phyloP scores from a whole-genome alignment of 192 early-diverging fungal species.

The Coemansia sp. region DNA sequence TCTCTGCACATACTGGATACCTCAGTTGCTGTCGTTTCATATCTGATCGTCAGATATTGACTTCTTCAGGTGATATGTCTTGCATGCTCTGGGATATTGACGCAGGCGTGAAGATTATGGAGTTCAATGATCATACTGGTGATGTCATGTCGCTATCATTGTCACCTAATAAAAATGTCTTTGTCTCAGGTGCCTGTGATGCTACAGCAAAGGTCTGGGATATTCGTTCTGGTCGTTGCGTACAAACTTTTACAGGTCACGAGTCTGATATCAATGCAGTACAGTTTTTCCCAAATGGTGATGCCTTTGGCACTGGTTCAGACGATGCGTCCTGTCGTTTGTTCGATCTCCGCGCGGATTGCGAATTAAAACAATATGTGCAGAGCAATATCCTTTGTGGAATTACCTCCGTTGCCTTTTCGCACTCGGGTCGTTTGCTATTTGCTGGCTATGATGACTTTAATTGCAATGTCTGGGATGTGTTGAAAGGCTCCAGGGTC shows the following conservation, averaged over 20 bases:
- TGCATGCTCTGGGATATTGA: conserved; percentile 99
- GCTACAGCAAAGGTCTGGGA: conserved; percentile 99
- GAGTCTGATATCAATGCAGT: conserved; percentile 99
- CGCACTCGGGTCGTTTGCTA: conserved; percentile 90
- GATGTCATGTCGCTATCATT: conserved; percentile 99
- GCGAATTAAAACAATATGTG: conserved; percentile 97
- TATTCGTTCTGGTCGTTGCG: conserved; percentile 92
- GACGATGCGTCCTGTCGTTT: conserved; percentile 98
- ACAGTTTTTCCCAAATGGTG: conserved; percentile 99
- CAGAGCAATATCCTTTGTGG: conserved; percentile 99
- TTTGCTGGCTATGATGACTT: conserved; percentile 99
- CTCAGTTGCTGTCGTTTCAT: conserved; percentile 97
- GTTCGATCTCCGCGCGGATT: conserved; percentile 96
- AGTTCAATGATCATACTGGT: conserved; percentile 97
- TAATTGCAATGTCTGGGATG: conserved; percentile 99
- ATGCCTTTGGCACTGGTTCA: conserved; percentile 96
- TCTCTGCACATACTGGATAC: conserved; percentile 96
- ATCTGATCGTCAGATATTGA: conserved; percentile 93
- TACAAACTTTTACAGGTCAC: conserved; percentile 97
- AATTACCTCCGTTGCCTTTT: conserved; percentile 97
- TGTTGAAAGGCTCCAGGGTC: conserved; percentile 91
- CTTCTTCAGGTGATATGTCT: conserved; percentile 95
- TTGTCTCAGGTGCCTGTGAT: conserved; percentile 98
- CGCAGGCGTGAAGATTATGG: conserved; percentile 94
- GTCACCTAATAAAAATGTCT: conserved; percentile 90